Percentiles rank a stretch among this genome's conserved stretches.
These are phyloP conservation scores for Micractinium sp. DNA, from an alignment of 139 green algal genomes.

Conservation along the genomic window DNA sequence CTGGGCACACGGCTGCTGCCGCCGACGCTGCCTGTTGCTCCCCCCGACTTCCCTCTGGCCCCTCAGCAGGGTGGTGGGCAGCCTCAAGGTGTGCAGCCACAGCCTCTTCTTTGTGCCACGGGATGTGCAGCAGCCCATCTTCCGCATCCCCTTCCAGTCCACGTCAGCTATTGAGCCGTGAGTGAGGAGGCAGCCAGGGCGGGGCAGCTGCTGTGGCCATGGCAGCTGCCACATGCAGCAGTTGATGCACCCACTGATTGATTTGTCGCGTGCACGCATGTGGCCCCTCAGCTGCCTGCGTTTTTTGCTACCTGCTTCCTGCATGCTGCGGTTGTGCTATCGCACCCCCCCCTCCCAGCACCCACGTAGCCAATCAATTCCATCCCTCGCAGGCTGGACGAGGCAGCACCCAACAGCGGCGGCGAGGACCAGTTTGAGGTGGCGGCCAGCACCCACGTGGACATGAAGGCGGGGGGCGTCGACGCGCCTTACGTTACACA, in stretches of 20 bases:
- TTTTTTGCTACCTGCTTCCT: background rate
- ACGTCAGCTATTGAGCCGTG: slow-evolving; percentile 49
- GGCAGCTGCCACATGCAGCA: background rate
- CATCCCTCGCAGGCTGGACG: slow-evolving; percentile 13
- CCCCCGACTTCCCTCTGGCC: background rate
- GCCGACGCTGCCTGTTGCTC: background rate
- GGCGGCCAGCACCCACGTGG: slow-evolving; percentile 39
- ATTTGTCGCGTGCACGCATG: too few species aligned
- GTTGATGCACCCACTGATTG: background rate
- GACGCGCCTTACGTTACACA: slow-evolving; percentile 46
- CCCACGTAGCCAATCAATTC: background rate
- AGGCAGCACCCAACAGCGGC: background rate
- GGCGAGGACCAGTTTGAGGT: slow-evolving; percentile 59
- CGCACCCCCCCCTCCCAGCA: too few species aligned
- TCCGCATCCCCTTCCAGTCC: slow-evolving; percentile 51
- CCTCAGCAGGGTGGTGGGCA: slow-evolving; percentile 48
- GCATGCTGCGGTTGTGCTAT: too few species aligned
- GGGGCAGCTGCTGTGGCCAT: background rate
- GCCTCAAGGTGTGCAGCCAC: slow-evolving; percentile 65
- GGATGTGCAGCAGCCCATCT: slow-evolving; percentile 58
- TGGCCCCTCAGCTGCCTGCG: background rate
- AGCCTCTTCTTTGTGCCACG: slow-evolving; percentile 70
- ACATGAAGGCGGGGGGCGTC: slow-evolving; percentile 50
- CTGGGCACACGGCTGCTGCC: background rate
- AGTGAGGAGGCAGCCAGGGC: background rate